Percentiles rank a stretch among this genome's conserved stretches.
Conservation (phyloP, 768 basidiomycete genomes). For the Tricholoma terreum region DNA sequence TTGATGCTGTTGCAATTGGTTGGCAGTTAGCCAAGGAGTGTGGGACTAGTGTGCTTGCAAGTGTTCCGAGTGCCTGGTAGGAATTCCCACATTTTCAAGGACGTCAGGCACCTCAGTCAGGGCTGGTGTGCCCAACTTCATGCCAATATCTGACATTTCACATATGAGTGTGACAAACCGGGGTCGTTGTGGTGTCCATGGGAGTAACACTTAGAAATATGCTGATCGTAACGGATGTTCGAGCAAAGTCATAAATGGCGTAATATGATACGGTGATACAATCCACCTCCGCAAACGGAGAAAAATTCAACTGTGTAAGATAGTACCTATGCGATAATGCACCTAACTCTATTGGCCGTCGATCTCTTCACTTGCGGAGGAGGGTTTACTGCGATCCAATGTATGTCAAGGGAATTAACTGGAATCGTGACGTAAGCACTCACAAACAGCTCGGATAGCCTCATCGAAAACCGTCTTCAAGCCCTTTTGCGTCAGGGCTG, state of each 20-base stretch:
- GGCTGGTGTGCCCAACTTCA: neutral
- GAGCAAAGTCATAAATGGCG: conserved; percentile 70
- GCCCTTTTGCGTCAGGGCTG: conserved; percentile 95
- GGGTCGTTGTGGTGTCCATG: neutral
- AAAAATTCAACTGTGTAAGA: conserved; percentile 20
- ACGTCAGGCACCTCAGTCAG: conserved; percentile 1
- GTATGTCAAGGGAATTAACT: neutral
- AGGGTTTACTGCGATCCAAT: conserved; percentile 60
- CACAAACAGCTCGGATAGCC: conserved; percentile 93
- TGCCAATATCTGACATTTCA: neutral
- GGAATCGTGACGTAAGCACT: conserved; percentile 34
- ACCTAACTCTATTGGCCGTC: conserved; percentile 41
- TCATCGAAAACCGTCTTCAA: conserved; percentile 99
- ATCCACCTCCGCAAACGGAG: conserved; percentile 23
- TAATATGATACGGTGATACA: conserved; percentile 44
- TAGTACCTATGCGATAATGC: conserved; percentile 66
- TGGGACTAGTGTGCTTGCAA: too few species aligned
- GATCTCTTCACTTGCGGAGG: conserved; percentile 56
- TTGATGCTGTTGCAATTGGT: too few species aligned
- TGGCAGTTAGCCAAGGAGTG: too few species aligned
- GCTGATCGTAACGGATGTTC: conserved; percentile 52
- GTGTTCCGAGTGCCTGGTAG: neutral
- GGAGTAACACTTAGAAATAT: conserved; percentile 34
- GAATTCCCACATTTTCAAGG: neutral
- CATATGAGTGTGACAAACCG: conserved; percentile 5